Base-by-base conservation (phyloP, 108 stramenopile genomes). In the Stephanodiscus triporus region DNA sequence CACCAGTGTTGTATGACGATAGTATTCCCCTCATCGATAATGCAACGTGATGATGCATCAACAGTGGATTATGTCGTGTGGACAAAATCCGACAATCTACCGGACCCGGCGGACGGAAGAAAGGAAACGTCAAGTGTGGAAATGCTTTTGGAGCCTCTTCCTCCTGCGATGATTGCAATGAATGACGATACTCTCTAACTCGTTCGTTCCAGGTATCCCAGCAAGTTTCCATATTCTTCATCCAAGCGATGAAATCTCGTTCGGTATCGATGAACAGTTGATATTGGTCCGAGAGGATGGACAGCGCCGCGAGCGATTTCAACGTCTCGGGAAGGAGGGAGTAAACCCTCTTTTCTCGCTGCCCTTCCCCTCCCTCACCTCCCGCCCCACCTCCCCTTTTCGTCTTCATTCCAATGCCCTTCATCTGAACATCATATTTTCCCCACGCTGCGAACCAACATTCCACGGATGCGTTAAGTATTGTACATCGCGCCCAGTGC, bases 71-170 rank as follows among this genome's bases (percentile, higher is more conserved):
- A 14, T 70, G 84, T 29, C 80, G 57, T 32, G 75, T 27, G 2
- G 85, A 84, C 19, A 93, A 48, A n/a, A 75, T 65, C 10, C 78
- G 75, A 37, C 78, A 62, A 81, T 93, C 86, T 30, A 93, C 82
- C 11, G 92, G 88, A 53, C 92, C 92, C 34, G 92, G 92, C 68
- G 83, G 54, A 16, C 10, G 9, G 23, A 34, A 16, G 55, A 13
- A 0, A 20, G 50, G 64, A 60, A 66, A 47, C 17, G 61, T 51
- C n/a, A 10, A 8, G 27, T 59, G 43, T 20, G 24, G 29, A 24
- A 47, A 70, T 30, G 58, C 36, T 55, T 36, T 26, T 30, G n/a
- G 60, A 22, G 16, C n/a, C 58, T 61, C 17, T 61, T 30, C 10
- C 36, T 59, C 30, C 40, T 61, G 60, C 73, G 23, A 10, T 43